phyloP scores from a whole-genome alignment of 2,329 filamentous ascomycete species.

The Paecilomyces formosus region DNA sequence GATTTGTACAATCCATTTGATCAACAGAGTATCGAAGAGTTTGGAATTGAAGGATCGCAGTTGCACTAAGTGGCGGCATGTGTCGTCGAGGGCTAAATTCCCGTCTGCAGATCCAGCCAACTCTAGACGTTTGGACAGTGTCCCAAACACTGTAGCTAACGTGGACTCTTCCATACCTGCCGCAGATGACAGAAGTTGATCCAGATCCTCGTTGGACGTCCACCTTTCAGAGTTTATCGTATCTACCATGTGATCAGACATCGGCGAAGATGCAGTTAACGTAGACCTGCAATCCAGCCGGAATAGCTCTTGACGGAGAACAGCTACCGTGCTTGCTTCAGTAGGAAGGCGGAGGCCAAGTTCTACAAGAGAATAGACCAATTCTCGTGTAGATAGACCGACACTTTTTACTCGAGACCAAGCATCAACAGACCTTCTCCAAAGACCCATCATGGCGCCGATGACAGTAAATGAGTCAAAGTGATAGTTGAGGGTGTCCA shows the following conservation, averaged over 20 bases:
- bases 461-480: conserved; percentile 48
- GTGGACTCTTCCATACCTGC: conserved; percentile 40
- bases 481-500: conserved; percentile 51
- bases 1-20: conserved; percentile 34
- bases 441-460: conserved; percentile 37
- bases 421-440: conserved; percentile 31
- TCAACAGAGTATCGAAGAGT: conserved; percentile 35
- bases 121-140: conserved; percentile 32
- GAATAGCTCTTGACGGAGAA: conserved; percentile 38
- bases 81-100: conserved; percentile 25
- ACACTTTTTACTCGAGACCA: conserved; percentile 30
- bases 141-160: conserved; percentile 34
- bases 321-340: conserved; percentile 30
- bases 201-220: conserved; percentile 37
- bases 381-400: conserved; percentile 27
- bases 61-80: conserved; percentile 34
- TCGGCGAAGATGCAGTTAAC: conserved; percentile 40
- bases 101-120: conserved; percentile 15
- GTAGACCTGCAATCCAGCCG: conserved; percentile 35
- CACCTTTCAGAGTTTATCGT: conserved; percentile 30
- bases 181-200: conserved; percentile 38
- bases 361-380: conserved; percentile 39
- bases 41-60: conserved; percentile 37
- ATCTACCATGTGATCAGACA: conserved; percentile 41
- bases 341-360: conserved; percentile 34